Base-by-base conservation (phyloP, 2,329 filamentous ascomycete genomes). In the Metarhizium humberi region DNA sequence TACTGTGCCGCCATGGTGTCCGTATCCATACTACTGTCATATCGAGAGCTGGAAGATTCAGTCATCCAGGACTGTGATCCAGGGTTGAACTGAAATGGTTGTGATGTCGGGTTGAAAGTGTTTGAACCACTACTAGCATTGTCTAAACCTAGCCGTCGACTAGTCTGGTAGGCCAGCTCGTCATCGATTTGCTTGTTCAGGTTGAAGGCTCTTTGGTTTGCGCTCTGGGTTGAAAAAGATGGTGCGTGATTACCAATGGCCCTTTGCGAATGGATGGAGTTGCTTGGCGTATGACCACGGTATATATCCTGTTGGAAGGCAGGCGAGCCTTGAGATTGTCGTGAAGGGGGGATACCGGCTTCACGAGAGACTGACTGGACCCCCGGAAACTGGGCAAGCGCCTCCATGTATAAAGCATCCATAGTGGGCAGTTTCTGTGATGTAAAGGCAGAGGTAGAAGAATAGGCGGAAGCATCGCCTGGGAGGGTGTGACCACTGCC, bases 341-440 rank as follows among this genome's bases (percentile, higher is more conserved):
- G 75, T 40, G 82, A 82, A 48, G 82, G 79, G 46, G 82, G 79
- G 50, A 81, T 69, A 65, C 75, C 82, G 46, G 73, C 69, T 56
- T 82, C 81, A 57, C 79, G 74, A n/a, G 80, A 40, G 38, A 40
- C 38, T 16, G 38, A 16, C 14, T 40, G 38, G 11, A 40, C 77
- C 3, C 72, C 66, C 18, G 59, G 54, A 56, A 63, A 70, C 32
- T 54, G 55, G n/a, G 59, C 56, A 36, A 68, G 63, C 20, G 64
- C 49, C 45, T 69, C 66, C 51, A 76, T 73, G 62, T 75, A 80
- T 8, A 74, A 70, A 4, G 70, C 53, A 30, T 74, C 71, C 14
- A 71, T 70, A 5, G 69, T 61, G 42, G 59, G 61, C n/a, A 71
- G 69, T 58, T 67, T 68, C 58, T 67, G 63, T 14, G 61, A 50